These are phyloP conservation scores for Aureobasidium pullulans DNA, from an alignment of 2,329 filamentous ascomycete species.

Conservation along the genomic window DNA sequence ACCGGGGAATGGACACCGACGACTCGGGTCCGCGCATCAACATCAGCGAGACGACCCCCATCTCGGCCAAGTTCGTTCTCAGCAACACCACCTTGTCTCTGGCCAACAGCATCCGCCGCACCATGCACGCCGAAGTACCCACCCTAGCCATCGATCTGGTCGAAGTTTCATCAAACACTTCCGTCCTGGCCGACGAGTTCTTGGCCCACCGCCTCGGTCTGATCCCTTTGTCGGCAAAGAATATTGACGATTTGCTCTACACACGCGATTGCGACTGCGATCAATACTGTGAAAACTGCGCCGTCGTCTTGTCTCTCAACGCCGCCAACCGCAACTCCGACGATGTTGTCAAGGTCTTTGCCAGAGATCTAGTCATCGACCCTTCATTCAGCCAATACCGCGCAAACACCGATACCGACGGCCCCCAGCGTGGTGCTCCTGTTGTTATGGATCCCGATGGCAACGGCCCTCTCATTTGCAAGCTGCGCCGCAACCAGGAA, in stretches of 20 bases:
- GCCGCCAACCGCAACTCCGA: constrained; percentile 64
- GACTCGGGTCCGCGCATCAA: constrained; percentile 40
- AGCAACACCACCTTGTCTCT: constrained; percentile 83
- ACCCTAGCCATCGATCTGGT: constrained; percentile 93
- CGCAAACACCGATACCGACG: background rate
- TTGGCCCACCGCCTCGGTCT: constrained; percentile 87
- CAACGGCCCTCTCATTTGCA: constrained; percentile 78
- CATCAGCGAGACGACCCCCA: constrained; percentile 51
- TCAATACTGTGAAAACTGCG: constrained; percentile 86
- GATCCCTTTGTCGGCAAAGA: constrained; percentile 77
- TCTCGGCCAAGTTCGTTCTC: constrained; percentile 85
- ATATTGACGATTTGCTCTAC: constrained; percentile 74
- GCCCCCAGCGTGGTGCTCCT: constrained; percentile 52
- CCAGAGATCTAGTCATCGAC: constrained; percentile 70
- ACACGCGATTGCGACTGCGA: constrained; percentile 95
- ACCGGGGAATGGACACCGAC: constrained; percentile 31
- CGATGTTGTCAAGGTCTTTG: constrained; percentile 89
- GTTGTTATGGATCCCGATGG: constrained; percentile 77
- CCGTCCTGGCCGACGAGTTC: constrained; percentile 94
- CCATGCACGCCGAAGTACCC: constrained; percentile 88
- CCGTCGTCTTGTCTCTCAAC: constrained; percentile 74
- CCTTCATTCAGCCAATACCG: constrained; percentile 13
- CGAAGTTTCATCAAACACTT: constrained; percentile 86
- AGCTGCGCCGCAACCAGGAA: constrained; percentile 83
- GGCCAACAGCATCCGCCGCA: constrained; percentile 84